Base-by-base conservation (phyloP, 2,329 filamentous ascomycete species). In the Alternaria viburni region DNA sequence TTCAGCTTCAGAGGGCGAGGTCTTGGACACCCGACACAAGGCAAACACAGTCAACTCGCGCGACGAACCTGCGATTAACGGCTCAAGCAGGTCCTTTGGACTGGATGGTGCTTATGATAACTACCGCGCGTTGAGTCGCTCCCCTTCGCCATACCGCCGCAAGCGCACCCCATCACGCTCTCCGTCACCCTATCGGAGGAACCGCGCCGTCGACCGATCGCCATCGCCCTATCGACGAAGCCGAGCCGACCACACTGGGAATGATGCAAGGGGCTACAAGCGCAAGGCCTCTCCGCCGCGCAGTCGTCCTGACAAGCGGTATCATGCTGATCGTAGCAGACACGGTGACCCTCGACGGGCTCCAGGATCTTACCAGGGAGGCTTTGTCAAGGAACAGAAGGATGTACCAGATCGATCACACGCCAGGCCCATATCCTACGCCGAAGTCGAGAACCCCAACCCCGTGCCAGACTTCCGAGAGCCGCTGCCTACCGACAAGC, bases 291-390 rank as follows among this genome's bases (percentile, higher is more conserved):
- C 74, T 11, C 71, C 70, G 36, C 69, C 72, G 15, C 74, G 70
- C 49, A 68, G 69, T 50, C 72, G 75, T 23, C 70, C 72, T 43
- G 87, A 86, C 73, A 94, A 94, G 81, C 87, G 91, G 69, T 79
- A 85, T 54, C 67, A 72, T 61, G 69, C 69, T 68, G 73, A 76
- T 71, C 71, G 67, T 56, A 64, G 61, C 58, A 74, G 74, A 79
- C 75, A 83, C 83, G 65, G 80, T 85, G 89, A 91, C 70, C 80
- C 86, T 44, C 84, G 89, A 74, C 88, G 87, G 88, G 87, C 70
- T 82, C 86, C 32, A 13, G 61, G 49, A 6, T 61, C 55, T 5
- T 46, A 54, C 23, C 64, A 57, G 30, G 44, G 55, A 32, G 57
- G 54, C 30, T 55, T 62, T 45, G 61, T 28, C 19, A 71, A 57